phyloP scores from a whole-genome alignment of 352 stramenopile genomes.

The Achlya hypogyna region DNA sequence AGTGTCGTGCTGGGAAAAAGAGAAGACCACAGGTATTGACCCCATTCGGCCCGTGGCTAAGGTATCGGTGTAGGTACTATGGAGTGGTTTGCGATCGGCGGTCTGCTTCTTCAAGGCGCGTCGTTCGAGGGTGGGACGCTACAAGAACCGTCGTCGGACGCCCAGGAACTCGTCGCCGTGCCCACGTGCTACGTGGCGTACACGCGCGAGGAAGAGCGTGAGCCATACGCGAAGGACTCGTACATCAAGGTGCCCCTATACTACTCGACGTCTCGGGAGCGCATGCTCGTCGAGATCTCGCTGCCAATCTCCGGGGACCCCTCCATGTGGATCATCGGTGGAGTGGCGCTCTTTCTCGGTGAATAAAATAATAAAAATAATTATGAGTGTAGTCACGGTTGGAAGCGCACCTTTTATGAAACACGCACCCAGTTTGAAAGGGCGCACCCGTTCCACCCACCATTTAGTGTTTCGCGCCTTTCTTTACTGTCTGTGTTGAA shows the following conservation, averaged over 20 bases:
- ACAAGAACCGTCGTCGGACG: slow-evolving; percentile 71
- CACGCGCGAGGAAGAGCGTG: slow-evolving; percentile 49
- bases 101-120: slow-evolving; percentile 79
- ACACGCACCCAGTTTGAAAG: no score
- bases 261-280: slow-evolving; percentile 61
- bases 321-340: slow-evolving; percentile 66
- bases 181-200: slow-evolving; percentile 79
- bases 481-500: no score
- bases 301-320: slow-evolving; percentile 67
- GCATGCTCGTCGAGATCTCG: slow-evolving; percentile 73
- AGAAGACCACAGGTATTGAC: slow-evolving; percentile 29
- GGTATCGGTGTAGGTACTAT: slow-evolving; percentile 23
- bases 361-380: slow-evolving; percentile 28
- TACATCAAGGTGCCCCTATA: slow-evolving; percentile 76
- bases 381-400: no score
- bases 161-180: slow-evolving; percentile 68
- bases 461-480: no score
- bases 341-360: slow-evolving; percentile 74
- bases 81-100: slow-evolving; percentile 76
- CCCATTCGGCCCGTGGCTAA: neutral
- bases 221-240: slow-evolving; percentile 64
- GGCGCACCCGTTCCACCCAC: no score
- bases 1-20: slow-evolving; percentile 81
- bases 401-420: no score
- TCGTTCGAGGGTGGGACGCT: slow-evolving; percentile 74